Evolutionary conservation across 345 rosid species (phyloP), one percentile per base, ranked within the genome.

Genomic region (Salix purpurea): DNA sequence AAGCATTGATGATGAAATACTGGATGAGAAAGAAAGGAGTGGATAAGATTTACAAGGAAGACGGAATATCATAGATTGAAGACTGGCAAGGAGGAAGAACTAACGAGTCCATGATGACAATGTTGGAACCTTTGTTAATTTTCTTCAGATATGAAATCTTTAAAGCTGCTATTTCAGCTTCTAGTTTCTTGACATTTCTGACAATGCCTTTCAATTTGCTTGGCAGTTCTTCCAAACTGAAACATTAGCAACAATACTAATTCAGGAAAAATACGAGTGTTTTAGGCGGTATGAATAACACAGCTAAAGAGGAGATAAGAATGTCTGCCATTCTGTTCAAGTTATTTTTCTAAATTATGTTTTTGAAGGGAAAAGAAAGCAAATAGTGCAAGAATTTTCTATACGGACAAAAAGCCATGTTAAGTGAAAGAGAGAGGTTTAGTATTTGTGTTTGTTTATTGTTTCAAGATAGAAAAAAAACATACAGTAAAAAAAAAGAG

Each of bases 111-210:
- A 95, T 68, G 81, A 95, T 89, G 39, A 93, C 86, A 56, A 95
- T 82, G 83, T 83, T 91, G 77, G 99, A 87, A 79, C 97, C 94
- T 83, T 89, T 95, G 89, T 87, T 91, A 71, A 95, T 69, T 83
- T 73, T 91, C 88, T 92, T 95, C 80, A 91, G 97, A 87, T 86
- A 89, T 5, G 97, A 90, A 75, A 95, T 89, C 90, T 95, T 95
- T 70, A 93, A 34, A 40, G 99, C 97, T 60, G 92, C 93, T 52
- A 95, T 86, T 73, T 95, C 99, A 65, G 97, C 97, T 88, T 95
- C 99, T 75, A 93, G 90, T 61, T 87, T 82, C 89, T 90, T 95
- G 14, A 84, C 80, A 73, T 77, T 90, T 81, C 92, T 86, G 65
- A 95, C 95, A 0, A 90, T 79, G 78, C 93, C 88, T 84, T 84